Evolutionary conservation across 345 rosid species (phyloP).

Genomic region (Rhizophora apiculata): DNA sequence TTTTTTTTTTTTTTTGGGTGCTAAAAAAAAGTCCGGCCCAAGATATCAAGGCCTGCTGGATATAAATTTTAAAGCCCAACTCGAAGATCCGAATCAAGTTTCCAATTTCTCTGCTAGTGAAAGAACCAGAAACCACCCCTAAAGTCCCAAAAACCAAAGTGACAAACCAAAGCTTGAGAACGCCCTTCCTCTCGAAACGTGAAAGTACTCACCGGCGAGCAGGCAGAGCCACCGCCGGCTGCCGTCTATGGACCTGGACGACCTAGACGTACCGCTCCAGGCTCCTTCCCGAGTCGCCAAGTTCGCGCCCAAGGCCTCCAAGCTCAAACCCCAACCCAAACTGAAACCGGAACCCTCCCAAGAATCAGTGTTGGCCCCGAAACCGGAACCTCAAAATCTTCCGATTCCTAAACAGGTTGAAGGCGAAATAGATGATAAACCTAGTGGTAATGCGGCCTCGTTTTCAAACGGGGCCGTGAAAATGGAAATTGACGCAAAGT

Average conservation of each 20-base stretch:
- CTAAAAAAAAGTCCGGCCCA: too few species aligned
- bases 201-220: background rate
- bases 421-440: constrained; percentile 32
- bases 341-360: constrained; percentile 4
- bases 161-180: background rate
- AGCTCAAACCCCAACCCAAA: constrained; percentile 38
- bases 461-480: constrained; percentile 37
- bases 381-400: constrained; percentile 12
- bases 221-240: background rate
- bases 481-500: constrained; percentile 50
- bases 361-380: constrained; percentile 12
- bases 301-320: constrained; percentile 50
- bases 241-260: constrained; percentile 61
- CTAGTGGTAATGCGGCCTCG: constrained; percentile 16
- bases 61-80: too few species aligned
- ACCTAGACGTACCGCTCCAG: constrained; percentile 34
- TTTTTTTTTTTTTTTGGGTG: too few species aligned
- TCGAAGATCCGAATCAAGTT: too few species aligned
- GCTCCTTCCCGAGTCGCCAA: constrained; percentile 45
- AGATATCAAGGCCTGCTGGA: too few species aligned
- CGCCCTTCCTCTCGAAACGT: background rate
- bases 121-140: too few species aligned
- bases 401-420: constrained; percentile 22
- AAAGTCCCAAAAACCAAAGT: too few species aligned
- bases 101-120: too few species aligned